These are phyloP conservation scores for Nissolia schottii DNA, from an alignment of 306 rosid species.

Conservation along the genomic window DNA sequence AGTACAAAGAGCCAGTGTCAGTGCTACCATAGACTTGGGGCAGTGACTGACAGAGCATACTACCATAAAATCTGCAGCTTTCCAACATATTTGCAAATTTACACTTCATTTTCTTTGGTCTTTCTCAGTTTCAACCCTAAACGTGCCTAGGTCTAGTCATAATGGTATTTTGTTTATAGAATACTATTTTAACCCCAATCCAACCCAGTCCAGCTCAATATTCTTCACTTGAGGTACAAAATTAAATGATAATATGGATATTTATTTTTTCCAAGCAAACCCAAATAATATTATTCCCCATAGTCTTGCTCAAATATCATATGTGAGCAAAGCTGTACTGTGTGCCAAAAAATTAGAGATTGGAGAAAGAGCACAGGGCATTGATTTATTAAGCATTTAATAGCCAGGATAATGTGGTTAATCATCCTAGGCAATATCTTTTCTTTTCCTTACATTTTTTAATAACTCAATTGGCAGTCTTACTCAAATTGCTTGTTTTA, in stretches of 20 bases:
- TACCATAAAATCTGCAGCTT: constrained; percentile 2
- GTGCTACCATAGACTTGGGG: not conserved
- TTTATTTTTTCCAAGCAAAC: not conserved
- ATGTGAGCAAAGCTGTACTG: not conserved
- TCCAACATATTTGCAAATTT: not conserved
- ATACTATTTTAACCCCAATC: not conserved
- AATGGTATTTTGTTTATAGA: not conserved
- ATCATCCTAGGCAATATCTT: constrained; percentile 1
- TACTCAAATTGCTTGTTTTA: not conserved
- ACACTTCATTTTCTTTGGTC: not conserved
- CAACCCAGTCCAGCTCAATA: constrained; percentile 4
- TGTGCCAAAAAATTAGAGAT: not conserved
- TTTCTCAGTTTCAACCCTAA: not conserved
- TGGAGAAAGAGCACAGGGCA: not conserved
- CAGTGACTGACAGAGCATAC: not conserved
- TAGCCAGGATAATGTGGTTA: not conserved
- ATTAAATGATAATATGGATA: not conserved
- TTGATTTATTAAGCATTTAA: constrained; percentile 1
- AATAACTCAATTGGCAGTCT: not conserved
- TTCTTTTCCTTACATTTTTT: not conserved
- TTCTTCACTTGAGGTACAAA: constrained; percentile 1
- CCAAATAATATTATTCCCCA: not conserved
- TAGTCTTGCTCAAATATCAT: not conserved
- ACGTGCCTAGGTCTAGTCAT: not conserved
- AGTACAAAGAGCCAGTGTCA: not conserved